Base-by-base conservation (phyloP, 345 rosid species). In the Melaleuca alternifolia region DNA sequence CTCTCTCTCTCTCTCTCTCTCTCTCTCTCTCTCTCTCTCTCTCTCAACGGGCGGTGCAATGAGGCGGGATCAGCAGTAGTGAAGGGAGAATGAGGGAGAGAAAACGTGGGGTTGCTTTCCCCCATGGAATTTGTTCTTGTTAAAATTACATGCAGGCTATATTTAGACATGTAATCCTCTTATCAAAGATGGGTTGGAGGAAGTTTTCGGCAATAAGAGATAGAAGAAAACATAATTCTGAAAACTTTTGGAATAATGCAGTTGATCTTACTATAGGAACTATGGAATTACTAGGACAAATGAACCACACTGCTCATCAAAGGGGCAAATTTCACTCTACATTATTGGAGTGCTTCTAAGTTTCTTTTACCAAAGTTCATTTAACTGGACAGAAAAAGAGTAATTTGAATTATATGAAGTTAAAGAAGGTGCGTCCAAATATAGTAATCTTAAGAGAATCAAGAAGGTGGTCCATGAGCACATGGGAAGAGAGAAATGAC, bases 391-490 rank as follows among this genome's bases (percentile, higher is more conserved):
- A 71, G 23, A 37, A 33, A 33, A 41, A 18, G 48, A 18, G 4
- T 24, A 71, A 71, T 18, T 37, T 33, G 79, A 71, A 71, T 18
- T 71, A 71, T 10, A 37, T 37, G 79, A 41, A 71, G 4, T 2
- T 18, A 37, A 18, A 9, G 21, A 28, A 16, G 26, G 48, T 16
- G 13, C 6, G 48, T 71, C 48, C 48, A 0, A 41, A 16, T 16
- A 37, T 37, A 71, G 6, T 18, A 20, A 18, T 37, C 26, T 71
- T 18, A 37, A 37, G 48, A 71, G 48, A 71, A 37, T 37, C 79
- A 71, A 71, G 10, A 76, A 50, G 21, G 89, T 85, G 91, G 89
- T 86, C 91, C 92, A 50, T 41, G 7, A 46, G 65, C 88, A 85
- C 85, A 89, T 87, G 91, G 86, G 84, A 16, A 50, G 79, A 87